Base-by-base conservation (phyloP, 2,329 filamentous ascomycete genomes). In the Sclerotinia borealis region DNA sequence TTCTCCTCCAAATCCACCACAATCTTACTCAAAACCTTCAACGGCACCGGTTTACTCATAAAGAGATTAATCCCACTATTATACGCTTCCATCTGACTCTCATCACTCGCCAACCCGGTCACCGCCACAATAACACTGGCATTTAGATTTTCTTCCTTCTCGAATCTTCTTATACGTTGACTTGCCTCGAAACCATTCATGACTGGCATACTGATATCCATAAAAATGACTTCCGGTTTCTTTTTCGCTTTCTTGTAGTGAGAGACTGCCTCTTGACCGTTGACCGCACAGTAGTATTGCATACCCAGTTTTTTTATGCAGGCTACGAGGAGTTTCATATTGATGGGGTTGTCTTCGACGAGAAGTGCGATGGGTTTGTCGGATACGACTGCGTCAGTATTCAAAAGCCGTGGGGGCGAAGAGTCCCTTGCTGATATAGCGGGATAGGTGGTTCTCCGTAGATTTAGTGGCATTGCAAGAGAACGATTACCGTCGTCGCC, bases 161-260 rank as follows among this genome's bases (percentile, higher is more conserved):
- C 65, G 4, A 52, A 51, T 27, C 10, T 50, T 29, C 65, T 52
- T 17, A 67, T 67, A 13, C 48, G 27, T 45, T n/a, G 61, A 34
- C 34, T 51, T 25, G 65, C 54, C 36, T 64, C 60, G 47, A 81
- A 68, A 0, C 79, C 79, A 63, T 83, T 77, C 74, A 83, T 80
- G 7, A 82, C 74, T 0, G 81, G 81, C 82, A 84, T 84, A 63
- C 78, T 79, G 6, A 83, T 76, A 64, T 83, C 82, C 79, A 82
- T 82, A 17, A 81, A 74, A 4, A 81, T 73, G 36, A 80, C 74
- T 27, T 75, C 74, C 41, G 58, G 63, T 31, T 51, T 63, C 2
- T 39, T 48, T 17, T 34, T 48, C 15, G 45, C 49, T 10, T 22
- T 63, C 31, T 49, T 37, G 11, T 56, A 68, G 19, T 52, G 52